Percentiles rank a stretch among this genome's conserved stretches.
Conservation (phyloP, 176 grass and related monocot species). For the Musa acuminata region DNA sequence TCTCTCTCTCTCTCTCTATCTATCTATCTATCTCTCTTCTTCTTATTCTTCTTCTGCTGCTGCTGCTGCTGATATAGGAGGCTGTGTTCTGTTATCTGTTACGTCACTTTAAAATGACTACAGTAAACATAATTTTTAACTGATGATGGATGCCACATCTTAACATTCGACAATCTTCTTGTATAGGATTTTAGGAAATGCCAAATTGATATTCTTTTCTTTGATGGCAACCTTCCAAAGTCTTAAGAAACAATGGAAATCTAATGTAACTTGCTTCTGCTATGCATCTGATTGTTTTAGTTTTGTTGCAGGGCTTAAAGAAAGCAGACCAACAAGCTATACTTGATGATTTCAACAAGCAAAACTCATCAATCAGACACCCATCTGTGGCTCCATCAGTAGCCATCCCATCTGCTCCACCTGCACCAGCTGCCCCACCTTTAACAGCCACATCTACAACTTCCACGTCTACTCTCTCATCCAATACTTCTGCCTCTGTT, state of each 20-base stretch:
- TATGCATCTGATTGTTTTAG: background rate
- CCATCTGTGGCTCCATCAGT: slow-evolving; percentile 39
- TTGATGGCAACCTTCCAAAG: background rate
- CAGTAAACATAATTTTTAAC: too few relatives aligned
- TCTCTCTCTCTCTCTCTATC: too few relatives aligned
- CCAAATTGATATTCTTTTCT: background rate
- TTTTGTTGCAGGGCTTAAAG: slow-evolving; percentile 69
- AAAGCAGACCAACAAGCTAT: slow-evolving; percentile 93
- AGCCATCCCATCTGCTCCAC: slow-evolving; percentile 25
- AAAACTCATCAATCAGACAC: slow-evolving; percentile 58
- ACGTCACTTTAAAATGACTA: too few relatives aligned
- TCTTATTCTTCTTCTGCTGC: too few relatives aligned
- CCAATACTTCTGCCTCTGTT: slow-evolving; percentile 32
- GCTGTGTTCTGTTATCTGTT: too few relatives aligned
- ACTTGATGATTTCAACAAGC: slow-evolving; percentile 94
- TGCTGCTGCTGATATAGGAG: too few relatives aligned
- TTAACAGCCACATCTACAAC: slow-evolving; percentile 28
- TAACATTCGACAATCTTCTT: background rate
- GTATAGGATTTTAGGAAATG: background rate
- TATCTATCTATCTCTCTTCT: too few relatives aligned
- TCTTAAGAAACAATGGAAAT: background rate
- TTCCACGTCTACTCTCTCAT: slow-evolving; percentile 26
- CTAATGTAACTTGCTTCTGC: background rate
- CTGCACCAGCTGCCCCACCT: slow-evolving; percentile 28
- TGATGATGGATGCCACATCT: background rate